phyloP scores from a whole-genome alignment of 1,284 basidiomycete genomes.

The Thecaphora thlaspeos region DNA sequence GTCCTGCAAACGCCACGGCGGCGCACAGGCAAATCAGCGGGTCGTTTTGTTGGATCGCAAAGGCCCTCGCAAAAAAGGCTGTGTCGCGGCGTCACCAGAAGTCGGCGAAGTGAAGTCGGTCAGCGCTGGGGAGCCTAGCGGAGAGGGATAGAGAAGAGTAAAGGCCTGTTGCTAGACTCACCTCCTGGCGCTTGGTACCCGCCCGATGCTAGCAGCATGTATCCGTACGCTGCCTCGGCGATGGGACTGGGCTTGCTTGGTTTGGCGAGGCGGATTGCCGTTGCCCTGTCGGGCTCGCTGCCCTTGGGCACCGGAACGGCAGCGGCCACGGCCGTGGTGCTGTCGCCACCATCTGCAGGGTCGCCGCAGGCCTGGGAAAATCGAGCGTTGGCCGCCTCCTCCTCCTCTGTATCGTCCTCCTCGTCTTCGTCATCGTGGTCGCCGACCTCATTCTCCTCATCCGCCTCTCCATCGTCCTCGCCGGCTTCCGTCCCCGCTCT shows the following conservation, averaged over 20 bases:
- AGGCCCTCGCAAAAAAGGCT: conserved; percentile 87
- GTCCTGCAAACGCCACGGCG: conserved; percentile 78
- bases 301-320: conserved; percentile 8
- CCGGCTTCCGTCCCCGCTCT: not conserved
- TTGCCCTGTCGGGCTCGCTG: conserved; percentile 11
- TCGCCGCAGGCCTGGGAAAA: too few relatives aligned
- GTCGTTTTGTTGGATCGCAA: conserved; percentile 78
- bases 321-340: not conserved
- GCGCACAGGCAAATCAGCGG: conserved; percentile 79
- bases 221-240: conserved; percentile 78
- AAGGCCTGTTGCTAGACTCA: too few relatives aligned
- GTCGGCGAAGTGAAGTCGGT: too few relatives aligned
- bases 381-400: too few relatives aligned
- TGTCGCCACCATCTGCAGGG: not conserved
- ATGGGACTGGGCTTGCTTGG: conserved; percentile 62
- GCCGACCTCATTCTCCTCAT: conserved; percentile 23
- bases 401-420: not conserved
- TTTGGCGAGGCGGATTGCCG: conserved; percentile 14
- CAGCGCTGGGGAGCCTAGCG: too few relatives aligned
- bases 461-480: conserved; percentile 15
- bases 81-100: not conserved
- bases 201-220: conserved; percentile 77
- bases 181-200: conserved; percentile 88
- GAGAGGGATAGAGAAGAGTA: not conserved
- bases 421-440: not conserved